These are phyloP conservation scores for Penicillium sp. DNA, from an alignment of 2,329 filamentous ascomycete species.

Conservation along the genomic window DNA sequence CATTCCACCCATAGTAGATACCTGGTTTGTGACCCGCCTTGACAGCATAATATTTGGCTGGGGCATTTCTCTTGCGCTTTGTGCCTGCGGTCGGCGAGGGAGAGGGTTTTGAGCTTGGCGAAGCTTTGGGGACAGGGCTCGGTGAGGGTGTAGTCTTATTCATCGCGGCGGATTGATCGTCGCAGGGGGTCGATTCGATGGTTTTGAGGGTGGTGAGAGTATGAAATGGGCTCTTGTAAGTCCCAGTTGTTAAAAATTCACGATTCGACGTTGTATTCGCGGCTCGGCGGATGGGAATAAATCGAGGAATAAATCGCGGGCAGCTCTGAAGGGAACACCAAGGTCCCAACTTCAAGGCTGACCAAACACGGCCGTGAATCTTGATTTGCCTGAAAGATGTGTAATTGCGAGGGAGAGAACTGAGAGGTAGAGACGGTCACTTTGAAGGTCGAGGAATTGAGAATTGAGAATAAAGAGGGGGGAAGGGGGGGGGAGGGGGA, in stretches of 20 bases:
- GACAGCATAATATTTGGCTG: slow-evolving; percentile 64
- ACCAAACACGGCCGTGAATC: slow-evolving; percentile 19
- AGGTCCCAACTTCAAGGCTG: slow-evolving; percentile 31
- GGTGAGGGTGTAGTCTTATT: slow-evolving; percentile 38
- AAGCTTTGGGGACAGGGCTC: slow-evolving; percentile 33
- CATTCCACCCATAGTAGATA: slow-evolving; percentile 63
- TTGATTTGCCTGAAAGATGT: not conserved
- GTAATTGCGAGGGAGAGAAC: not conserved
- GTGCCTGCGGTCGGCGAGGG: slow-evolving; percentile 44
- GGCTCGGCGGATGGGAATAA: slow-evolving; percentile 12
- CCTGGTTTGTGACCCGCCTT: slow-evolving; percentile 60
- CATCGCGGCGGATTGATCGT: slow-evolving; percentile 22
- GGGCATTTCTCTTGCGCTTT: slow-evolving; percentile 56
- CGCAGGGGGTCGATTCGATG: slow-evolving; percentile 1
- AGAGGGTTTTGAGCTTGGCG: slow-evolving; percentile 27
- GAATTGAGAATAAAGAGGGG: slow-evolving; percentile 1
- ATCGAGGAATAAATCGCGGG: slow-evolving; percentile 24
- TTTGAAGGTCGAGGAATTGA: not conserved
- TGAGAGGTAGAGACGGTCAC: not conserved
- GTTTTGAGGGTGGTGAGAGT: not conserved
- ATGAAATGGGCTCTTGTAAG: not conserved
- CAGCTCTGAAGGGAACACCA: slow-evolving; percentile 29
- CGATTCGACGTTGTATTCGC: slow-evolving; percentile 14
- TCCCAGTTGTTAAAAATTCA: not conserved
- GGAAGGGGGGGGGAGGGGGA: not conserved